phyloP scores from a whole-genome alignment of 2,329 filamentous ascomycete species.

The Alternaria sp. region DNA sequence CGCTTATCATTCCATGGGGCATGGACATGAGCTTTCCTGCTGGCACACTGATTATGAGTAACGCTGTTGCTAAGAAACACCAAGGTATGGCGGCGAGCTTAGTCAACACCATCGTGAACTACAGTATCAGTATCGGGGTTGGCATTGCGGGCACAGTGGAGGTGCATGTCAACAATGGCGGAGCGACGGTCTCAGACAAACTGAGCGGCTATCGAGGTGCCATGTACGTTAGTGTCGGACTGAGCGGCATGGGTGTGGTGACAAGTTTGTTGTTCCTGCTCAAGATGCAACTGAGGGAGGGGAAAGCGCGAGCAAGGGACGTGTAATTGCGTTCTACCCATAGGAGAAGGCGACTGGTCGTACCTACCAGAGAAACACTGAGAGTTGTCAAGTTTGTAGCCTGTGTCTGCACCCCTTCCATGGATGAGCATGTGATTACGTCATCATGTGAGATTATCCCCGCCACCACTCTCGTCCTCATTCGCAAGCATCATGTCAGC shows the following conservation, averaged over 20 bases:
- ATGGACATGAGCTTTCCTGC: constrained; percentile 56
- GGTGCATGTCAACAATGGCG: constrained; percentile 48
- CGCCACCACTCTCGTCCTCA: background rate
- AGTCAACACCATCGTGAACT: constrained; percentile 55
- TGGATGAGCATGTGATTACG: background rate
- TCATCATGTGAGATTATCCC: background rate
- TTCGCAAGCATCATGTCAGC: background rate
- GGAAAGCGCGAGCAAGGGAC: background rate
- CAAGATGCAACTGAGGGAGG: constrained; percentile 27
- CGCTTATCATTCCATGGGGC: constrained; percentile 48
- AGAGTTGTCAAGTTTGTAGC: background rate
- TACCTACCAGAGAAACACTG: background rate
- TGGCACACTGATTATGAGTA: constrained; percentile 51
- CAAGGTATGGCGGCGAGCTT: constrained; percentile 54
- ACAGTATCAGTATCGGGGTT: constrained; percentile 53
- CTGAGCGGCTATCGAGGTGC: constrained; percentile 52
- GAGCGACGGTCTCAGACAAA: constrained; percentile 33
- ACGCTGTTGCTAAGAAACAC: constrained; percentile 49
- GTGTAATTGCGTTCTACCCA: too few relatives aligned
- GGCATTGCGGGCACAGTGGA: constrained; percentile 56
- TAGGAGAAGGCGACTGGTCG: background rate
- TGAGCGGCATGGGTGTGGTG: constrained; percentile 40
- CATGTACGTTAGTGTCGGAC: constrained; percentile 50
- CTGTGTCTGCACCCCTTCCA: background rate
- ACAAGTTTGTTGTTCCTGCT: constrained; percentile 35